Evolutionary conservation across 768 basidiomycete species (phyloP).

Genomic region (Trametes cubensis): DNA sequence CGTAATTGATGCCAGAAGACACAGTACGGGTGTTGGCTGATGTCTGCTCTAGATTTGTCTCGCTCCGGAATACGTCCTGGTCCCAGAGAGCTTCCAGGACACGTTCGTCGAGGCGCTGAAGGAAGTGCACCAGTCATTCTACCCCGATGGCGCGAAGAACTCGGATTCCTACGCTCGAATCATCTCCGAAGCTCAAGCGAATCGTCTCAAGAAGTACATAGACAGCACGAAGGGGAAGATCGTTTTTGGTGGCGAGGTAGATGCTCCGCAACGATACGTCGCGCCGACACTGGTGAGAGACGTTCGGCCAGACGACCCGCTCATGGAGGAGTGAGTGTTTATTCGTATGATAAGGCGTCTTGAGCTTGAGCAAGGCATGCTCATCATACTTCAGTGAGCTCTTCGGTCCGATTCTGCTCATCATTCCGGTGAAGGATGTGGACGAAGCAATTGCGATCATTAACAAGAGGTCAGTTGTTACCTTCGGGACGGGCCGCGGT

Average conservation of each 20-base stretch:
- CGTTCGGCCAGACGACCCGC: conserved; percentile 61
- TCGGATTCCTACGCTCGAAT: conserved; percentile 54
- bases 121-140: conserved; percentile 55
- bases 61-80: conserved; percentile 57
- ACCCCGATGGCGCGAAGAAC: conserved; percentile 41
- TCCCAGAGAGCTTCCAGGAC: conserved; percentile 44
- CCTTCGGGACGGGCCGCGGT: background rate
- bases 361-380: background rate
- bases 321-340: conserved; percentile 72
- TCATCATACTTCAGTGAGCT: conserved; percentile 58
- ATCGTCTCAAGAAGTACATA: conserved; percentile 59
- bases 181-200: conserved; percentile 53
- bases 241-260: conserved; percentile 64
- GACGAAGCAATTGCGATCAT: conserved; percentile 76
- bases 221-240: conserved; percentile 67
- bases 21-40: too few relatives aligned
- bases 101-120: conserved; percentile 43
- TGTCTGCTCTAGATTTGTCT: conserved; percentile 58
- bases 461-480: conserved; percentile 50
- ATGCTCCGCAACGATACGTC: conserved; percentile 59
- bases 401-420: conserved; percentile 80
- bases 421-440: conserved; percentile 66
- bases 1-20: too few relatives aligned
- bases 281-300: conserved; percentile 73
- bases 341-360: too few relatives aligned